Base-by-base conservation (phyloP, 2,329 filamentous ascomycete species). In the Ophiocordyceps australis region DNA sequence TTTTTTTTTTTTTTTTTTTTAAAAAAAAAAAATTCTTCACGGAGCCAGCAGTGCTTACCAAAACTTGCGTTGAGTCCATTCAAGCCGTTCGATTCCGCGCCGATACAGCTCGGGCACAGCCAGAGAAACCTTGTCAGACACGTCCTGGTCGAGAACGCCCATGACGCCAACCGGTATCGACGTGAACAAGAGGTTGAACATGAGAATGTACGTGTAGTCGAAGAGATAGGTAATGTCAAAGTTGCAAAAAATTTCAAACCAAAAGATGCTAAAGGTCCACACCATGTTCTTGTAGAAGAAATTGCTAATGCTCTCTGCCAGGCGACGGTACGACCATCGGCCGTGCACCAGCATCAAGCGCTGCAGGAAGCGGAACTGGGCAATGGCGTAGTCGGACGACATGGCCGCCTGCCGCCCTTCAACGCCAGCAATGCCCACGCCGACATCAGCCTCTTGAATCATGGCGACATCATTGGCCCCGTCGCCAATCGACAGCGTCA, bases 231-330 rank as follows among this genome's bases (percentile, higher is more conserved):
- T 86, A 50, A 86, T 83, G 55, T 98, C 89, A 49, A 91, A 94
- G 53, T 92, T 77, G 59, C 79, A 82, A 53, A 78, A 98, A 28
- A 93, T 81, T 47, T 91, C 83, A 52, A 80, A 98, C 86, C 86
- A 95, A 64, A 95, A 94, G 30, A 98, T 78, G 22, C 77, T 69
- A 45, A 94, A 86, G 1, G 82, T 89, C 89, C 89, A 98, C 27
- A 95, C 77, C 52, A 98, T 78, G 58, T 95, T 98, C 76, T 98
- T 98, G 70, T 95, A 98, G 62, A 98, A 98, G 64, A 98, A 98
- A 50, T 98, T 98, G 49, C 83, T 82, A 42, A 91, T 94, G 24
- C 76, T 80, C 57, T 98, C 89, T 17, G 77, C 82, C 47, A 98
- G 58, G 39, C 89, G 73, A 27, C 86, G 71, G 55, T 98, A 98